These are phyloP conservation scores for Sporobolus alterniflorus DNA, from an alignment of 202 grass and related monocot genomes.

Conservation along the genomic window DNA sequence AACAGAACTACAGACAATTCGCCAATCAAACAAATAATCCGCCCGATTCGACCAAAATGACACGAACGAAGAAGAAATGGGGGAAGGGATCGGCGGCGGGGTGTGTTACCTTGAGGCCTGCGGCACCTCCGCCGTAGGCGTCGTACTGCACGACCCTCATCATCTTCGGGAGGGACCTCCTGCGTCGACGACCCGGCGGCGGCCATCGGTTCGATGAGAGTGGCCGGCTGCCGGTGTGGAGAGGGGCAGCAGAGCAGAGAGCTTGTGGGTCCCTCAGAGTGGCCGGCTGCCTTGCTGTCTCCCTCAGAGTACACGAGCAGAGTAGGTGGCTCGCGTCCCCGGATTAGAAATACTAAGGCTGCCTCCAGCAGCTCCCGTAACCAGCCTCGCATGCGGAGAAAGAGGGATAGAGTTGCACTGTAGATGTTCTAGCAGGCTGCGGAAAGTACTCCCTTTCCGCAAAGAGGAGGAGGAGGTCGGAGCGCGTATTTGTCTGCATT, in stretches of 20 bases:
- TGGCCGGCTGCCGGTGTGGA: not conserved
- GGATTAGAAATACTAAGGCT: too few relatives aligned
- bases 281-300: not conserved
- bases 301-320: too few relatives aligned
- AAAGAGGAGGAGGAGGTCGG: too few relatives aligned
- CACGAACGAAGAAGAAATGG: not conserved
- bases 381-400: too few relatives aligned
- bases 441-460: too few relatives aligned
- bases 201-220: not conserved
- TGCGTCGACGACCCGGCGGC: not conserved
- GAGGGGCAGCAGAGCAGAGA: not conserved
- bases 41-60: not conserved
- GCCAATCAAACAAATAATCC: not conserved
- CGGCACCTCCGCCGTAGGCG: slow-evolving; percentile 32
- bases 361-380: too few relatives aligned
- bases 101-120: slow-evolving; percentile 31
- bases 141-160: slow-evolving; percentile 47
- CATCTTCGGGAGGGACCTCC: not conserved
- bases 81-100: not conserved
- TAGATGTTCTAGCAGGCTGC: too few relatives aligned
- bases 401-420: too few relatives aligned
- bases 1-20: not conserved
- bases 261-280: not conserved
- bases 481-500: too few relatives aligned
- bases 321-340: too few relatives aligned